Base-by-base conservation (phyloP, 805 yeast genomes). In the Yarrowia deformans region DNA sequence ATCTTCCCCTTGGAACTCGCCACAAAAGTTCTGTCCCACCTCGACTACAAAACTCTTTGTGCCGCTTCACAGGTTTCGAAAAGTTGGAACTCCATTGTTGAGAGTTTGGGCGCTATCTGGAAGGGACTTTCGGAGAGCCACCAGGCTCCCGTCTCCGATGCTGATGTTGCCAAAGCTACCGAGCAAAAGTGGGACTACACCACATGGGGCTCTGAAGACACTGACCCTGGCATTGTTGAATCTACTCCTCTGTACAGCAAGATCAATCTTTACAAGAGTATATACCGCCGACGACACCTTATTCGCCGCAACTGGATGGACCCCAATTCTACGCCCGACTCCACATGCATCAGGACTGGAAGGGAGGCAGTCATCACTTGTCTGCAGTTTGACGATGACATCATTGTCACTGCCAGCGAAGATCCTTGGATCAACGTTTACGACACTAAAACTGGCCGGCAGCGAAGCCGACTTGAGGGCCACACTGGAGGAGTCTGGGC, bases 401-500 rank as follows among this genome's bases (percentile, higher is more conserved):
- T 88, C 75, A 90, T 95, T 67, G 90, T 94, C 70, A 93, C 97
- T 1, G 97, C 97, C 39, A 93, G 97, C 1, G 98, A 93, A 74
- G 97, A 92, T 72, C 86, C 86, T 71, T 85, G 87, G 76, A 91
- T 95, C 71, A 88, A 91, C 72, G 88, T 95, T 9, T 92, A 91
- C 78, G 89, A 89, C 72, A 87, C 97, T 0, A 81, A 83, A 39
- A 86, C 90, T 0, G 98, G 98, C 6, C 80, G 81, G 50, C 81
- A 89, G 66, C 74, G 88, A 9, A 81, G 84, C 50, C 87, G 87
- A 7, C 82, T 95, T 54, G 82, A 84, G 52, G 98, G 97, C 8
- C 99, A 95, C 76, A 97, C 90, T 68, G 99, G 99, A 55, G 99
- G 99, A 48, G 99, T 95, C 6, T 95, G 99, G 99, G 98, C 99